These are phyloP conservation scores for Phytophthora kernoviae DNA, from an alignment of 352 stramenopile genomes.

Conservation along the genomic window DNA sequence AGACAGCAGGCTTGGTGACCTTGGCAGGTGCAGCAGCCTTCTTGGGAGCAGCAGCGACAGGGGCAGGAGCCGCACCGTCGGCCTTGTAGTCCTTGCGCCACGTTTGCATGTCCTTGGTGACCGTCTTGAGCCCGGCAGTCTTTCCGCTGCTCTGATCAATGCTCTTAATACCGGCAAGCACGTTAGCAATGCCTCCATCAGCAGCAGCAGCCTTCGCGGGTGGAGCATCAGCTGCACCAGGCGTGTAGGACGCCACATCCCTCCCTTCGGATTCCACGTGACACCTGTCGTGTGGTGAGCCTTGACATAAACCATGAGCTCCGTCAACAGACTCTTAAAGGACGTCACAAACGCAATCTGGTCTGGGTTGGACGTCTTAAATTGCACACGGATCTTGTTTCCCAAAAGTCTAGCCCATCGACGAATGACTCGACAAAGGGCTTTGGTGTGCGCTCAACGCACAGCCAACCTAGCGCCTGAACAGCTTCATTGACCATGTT, in stretches of 20 bases:
- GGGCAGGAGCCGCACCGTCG: slow-evolving; percentile 31
- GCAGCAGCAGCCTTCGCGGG: slow-evolving; percentile 37
- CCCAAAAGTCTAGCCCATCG: slow-evolving; percentile 95
- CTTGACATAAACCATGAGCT: slow-evolving; percentile 95
- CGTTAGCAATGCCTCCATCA: slow-evolving; percentile 65
- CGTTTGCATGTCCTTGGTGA: slow-evolving; percentile 98
- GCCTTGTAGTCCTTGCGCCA: slow-evolving; percentile 95
- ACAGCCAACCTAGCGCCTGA: slow-evolving; percentile 83
- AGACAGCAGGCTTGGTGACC: slow-evolving; percentile 55
- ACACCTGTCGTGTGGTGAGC: slow-evolving; percentile 95
- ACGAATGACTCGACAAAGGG: slow-evolving; percentile 96
- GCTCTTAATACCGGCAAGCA: slow-evolving; percentile 90
- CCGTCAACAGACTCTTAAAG: slow-evolving; percentile 92
- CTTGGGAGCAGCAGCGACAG: slow-evolving; percentile 25
- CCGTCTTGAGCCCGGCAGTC: slow-evolving; percentile 94
- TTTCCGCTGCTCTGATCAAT: slow-evolving; percentile 92
- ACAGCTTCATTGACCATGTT: slow-evolving; percentile 91
- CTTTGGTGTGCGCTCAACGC: slow-evolving; percentile 86
- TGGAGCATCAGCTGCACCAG: slow-evolving; percentile 27
- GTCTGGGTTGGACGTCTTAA: slow-evolving; percentile 91
- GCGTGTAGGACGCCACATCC: slow-evolving; percentile 57
- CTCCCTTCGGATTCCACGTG: slow-evolving; percentile 90
- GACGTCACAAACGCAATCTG: slow-evolving; percentile 94
- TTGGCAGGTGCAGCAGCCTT: slow-evolving; percentile 44
- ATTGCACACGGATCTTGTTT: slow-evolving; percentile 98